Evolutionary conservation across 2,329 filamentous ascomycete species (phyloP), one percentile per base, ranked within the genome.

Genomic region (Claviceps sp.): DNA sequence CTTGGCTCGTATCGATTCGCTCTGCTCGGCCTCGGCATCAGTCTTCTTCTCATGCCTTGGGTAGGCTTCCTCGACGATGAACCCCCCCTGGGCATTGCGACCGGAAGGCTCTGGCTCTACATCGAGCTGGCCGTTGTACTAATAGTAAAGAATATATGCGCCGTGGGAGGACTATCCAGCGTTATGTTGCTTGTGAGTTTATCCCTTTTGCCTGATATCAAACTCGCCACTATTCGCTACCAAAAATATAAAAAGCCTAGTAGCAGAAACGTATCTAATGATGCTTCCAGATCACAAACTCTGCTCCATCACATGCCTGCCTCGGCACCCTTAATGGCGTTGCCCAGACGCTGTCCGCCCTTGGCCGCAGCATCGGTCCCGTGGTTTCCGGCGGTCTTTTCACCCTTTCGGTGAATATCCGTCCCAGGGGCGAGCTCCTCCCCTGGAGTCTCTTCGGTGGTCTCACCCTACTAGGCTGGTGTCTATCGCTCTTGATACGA

Each of bases 301-400:
- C 87, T 1, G 88, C 89, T 0, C 87, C 89, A 0, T 88, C 90
- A 7, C 80, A 91, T 65, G 82, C 85, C 5, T 89, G 87, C 0
- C 77, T 98, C 0, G 93, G 93, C 3, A 89, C 88, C 0, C 75
- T 98, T 26, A 96, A 98, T 62, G 93, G 93, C 9, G 78, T 97
- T 37, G 93, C 93, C 0, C 93, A 98, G 67, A 95, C 89, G 0
- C 79, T 98, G 0, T 95, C 88, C 0, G 93, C 93, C 0, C 88
- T 87, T 0, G 93, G 93, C 8, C 82, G 93, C 54, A 89, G 90
- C 44, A 78, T 88, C 0, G 93, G 93, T 0, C 93, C 93, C 0
- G 90, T 97, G 58, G 72, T 95, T 0, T 93, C 89, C 0, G 93
- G 93, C 0, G 83, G 83, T 0, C 72, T 98, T 0, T 98, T 95